These are phyloP conservation scores for Helotiales sp. DNA, from an alignment of 2,329 filamentous ascomycete genomes.

Conservation along the genomic window DNA sequence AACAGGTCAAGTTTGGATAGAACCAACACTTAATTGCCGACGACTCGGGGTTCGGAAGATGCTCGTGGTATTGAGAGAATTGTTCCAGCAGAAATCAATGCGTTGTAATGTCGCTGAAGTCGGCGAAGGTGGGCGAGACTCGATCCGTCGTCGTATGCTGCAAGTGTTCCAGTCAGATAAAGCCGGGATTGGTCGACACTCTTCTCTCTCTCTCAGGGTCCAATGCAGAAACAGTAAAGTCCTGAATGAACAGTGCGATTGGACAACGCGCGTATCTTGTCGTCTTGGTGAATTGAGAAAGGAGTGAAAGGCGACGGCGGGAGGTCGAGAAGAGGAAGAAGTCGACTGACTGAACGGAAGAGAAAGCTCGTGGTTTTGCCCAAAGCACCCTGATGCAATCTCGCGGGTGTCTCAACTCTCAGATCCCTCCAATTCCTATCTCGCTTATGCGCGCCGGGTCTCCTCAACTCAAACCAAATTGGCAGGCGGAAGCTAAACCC, in stretches of 20 bases:
- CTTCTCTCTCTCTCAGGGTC: background rate
- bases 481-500: background rate
- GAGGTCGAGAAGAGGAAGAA: constrained; percentile 2
- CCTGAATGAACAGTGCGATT: constrained; percentile 19
- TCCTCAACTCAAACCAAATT: background rate
- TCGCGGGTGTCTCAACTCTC: constrained; percentile 20
- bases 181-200: background rate
- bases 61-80: background rate
- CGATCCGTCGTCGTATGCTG: background rate
- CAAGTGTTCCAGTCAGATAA: constrained; percentile 6
- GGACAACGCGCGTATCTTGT: constrained; percentile 16
- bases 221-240: constrained; percentile 27
- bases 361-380: constrained; percentile 14
- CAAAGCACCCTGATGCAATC: constrained; percentile 22
- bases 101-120: background rate
- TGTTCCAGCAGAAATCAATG: constrained; percentile 8
- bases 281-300: constrained; percentile 5
- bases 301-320: background rate
- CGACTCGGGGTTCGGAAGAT: constrained; percentile 16
- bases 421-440: constrained; percentile 21
- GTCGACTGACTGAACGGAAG: background rate
- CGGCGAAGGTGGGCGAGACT: constrained; percentile 1
- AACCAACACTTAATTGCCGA: constrained; percentile 7
- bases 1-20: constrained; percentile 14
- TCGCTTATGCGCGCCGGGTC: constrained; percentile 18